Conservation (phyloP, 2,329 filamentous ascomycete genomes). For the Aspergillus fijiensis region DNA sequence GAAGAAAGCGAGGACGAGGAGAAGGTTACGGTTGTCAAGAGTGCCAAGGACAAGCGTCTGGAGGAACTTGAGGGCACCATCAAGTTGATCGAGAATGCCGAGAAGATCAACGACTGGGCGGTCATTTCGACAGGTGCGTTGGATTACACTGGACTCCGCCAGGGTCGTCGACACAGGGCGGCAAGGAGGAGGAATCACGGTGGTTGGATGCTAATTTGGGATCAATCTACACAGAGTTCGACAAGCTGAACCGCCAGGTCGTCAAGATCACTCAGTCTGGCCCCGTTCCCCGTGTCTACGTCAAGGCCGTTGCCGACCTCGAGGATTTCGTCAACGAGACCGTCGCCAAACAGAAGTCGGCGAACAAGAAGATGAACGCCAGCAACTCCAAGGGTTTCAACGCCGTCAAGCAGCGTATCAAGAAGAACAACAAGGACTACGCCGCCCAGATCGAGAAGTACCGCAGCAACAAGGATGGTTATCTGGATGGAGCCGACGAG, state of each 20-base stretch:
- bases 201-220: slow-evolving; percentile 17
- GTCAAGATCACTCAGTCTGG: slow-evolving; percentile 73
- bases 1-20: slow-evolving; percentile 85
- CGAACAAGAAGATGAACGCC: slow-evolving; percentile 97
- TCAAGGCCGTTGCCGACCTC: slow-evolving; percentile 88
- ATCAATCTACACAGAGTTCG: slow-evolving; percentile 65
- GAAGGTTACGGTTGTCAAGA: slow-evolving; percentile 83
- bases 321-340: slow-evolving; percentile 95
- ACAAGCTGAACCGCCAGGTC: slow-evolving; percentile 88
- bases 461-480: slow-evolving; percentile 78
- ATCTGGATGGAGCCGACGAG: slow-evolving; percentile 81
- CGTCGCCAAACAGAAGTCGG: slow-evolving; percentile 91
- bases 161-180: background rate
- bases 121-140: slow-evolving; percentile 80
- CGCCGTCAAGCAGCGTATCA: slow-evolving; percentile 95
- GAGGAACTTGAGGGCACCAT: slow-evolving; percentile 91
- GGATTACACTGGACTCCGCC: background rate
- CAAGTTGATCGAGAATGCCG: slow-evolving; percentile 88
- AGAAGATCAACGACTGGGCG: slow-evolving; percentile 98
- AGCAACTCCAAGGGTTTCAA: slow-evolving; percentile 92
- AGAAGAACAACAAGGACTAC: slow-evolving; percentile 98
- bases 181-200: slow-evolving; percentile 1
- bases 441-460: slow-evolving; percentile 83
- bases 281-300: slow-evolving; percentile 83
- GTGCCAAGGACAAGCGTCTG: slow-evolving; percentile 94